A percentile compares a stretch with the other conserved stretches of the same genome.
These are phyloP conservation scores for Albifimbria verrucaria DNA, from an alignment of 2,329 filamentous ascomycete genomes.

Conservation along the genomic window DNA sequence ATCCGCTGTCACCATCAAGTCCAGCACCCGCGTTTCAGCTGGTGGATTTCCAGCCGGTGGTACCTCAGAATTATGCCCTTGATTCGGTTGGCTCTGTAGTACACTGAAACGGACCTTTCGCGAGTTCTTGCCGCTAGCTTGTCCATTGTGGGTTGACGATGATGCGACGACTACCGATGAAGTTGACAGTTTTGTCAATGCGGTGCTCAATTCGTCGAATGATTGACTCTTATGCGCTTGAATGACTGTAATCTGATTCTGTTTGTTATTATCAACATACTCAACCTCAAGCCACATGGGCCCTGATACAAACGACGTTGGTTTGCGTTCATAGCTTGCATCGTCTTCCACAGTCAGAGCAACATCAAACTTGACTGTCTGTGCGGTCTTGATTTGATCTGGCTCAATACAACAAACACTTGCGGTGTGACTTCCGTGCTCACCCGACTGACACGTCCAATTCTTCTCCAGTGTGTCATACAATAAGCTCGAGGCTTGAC, in stretches of 20 bases:
- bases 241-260: background rate
- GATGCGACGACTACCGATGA: background rate
- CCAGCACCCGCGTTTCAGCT: background rate
- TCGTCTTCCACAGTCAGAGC: background rate
- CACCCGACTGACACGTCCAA: background rate
- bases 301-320: background rate
- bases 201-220: background rate
- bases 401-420: background rate
- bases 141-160: background rate
- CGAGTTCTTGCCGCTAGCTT: background rate
- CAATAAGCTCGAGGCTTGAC: background rate
- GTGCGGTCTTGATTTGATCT: background rate
- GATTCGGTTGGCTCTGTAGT: background rate
- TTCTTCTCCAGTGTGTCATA: background rate
- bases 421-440: background rate
- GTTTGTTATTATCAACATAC: background rate
- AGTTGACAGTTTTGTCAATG: background rate
- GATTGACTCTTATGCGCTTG: background rate
- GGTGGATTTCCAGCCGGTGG: background rate
- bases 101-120: background rate
- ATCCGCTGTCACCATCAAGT: background rate
- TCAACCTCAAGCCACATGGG: background rate
- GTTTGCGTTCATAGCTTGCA: background rate
- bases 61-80: background rate
- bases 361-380: background rate